phyloP scores from a whole-genome alignment of 306 rosid species.

The Pyrus betulifolia region DNA sequence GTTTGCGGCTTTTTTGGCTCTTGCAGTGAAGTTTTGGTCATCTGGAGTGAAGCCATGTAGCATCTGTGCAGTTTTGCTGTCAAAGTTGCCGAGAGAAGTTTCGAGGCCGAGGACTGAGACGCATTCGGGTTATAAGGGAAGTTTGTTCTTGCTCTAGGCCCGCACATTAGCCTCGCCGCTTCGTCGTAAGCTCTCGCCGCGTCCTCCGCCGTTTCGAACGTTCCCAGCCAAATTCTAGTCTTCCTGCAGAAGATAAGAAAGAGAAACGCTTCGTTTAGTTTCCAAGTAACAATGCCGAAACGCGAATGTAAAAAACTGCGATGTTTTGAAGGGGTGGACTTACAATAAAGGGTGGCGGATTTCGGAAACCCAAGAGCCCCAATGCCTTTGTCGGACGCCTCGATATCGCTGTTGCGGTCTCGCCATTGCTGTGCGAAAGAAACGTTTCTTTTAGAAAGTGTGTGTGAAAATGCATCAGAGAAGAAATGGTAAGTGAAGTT shows the following conservation, averaged over 20 bases:
- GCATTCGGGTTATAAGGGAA: slow-evolving; percentile 75
- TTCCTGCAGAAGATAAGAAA: slow-evolving; percentile 41
- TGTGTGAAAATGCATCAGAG: slow-evolving; percentile 25
- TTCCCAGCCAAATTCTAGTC: slow-evolving; percentile 94
- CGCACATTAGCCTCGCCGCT: slow-evolving; percentile 93
- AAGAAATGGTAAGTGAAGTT: background rate
- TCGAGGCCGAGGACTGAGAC: slow-evolving; percentile 64
- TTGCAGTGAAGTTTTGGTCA: slow-evolving; percentile 41
- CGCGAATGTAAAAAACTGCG: background rate
- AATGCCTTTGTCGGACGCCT: slow-evolving; percentile 96
- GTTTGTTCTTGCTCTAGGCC: slow-evolving; percentile 78
- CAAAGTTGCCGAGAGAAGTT: slow-evolving; percentile 83
- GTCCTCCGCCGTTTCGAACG: slow-evolving; percentile 92
- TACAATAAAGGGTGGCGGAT: slow-evolving; percentile 94
- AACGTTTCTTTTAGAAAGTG: slow-evolving; percentile 26
- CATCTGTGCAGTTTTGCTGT: slow-evolving; percentile 83
- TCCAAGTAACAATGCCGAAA: background rate
- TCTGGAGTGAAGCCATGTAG: slow-evolving; percentile 78
- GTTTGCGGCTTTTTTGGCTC: slow-evolving; percentile 34
- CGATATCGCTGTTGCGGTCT: slow-evolving; percentile 89
- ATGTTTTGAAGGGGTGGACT: slow-evolving; percentile 18
- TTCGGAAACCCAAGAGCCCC: slow-evolving; percentile 99
- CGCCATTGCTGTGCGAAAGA: slow-evolving; percentile 50
- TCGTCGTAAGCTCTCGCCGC: slow-evolving; percentile 93
- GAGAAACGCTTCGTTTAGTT: slow-evolving; percentile 2